Conservation (phyloP, 495 filamentous ascomycete genomes). For the Paragyromitra xinjiangensis region DNA sequence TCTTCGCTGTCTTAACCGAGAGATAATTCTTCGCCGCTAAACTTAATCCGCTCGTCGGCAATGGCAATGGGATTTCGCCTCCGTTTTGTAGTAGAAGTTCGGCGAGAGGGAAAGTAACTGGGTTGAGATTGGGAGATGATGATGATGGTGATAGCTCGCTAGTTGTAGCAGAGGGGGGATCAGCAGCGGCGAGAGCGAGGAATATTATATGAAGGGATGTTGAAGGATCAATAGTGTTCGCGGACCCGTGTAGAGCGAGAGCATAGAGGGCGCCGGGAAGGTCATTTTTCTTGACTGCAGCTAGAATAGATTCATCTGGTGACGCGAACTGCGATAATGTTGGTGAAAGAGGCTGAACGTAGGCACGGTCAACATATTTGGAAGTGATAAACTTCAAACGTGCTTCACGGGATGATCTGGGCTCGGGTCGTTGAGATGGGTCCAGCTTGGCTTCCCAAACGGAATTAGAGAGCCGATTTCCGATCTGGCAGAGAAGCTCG, state of each 20-base stretch:
- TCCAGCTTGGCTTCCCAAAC: conserved; percentile 92
- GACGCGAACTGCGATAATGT: conserved; percentile 79
- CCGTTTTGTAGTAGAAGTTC: conserved; percentile 95
- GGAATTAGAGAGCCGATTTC: conserved; percentile 95
- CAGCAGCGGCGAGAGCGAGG: conserved; percentile 91
- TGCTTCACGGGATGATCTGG: conserved; percentile 84
- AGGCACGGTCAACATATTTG: conserved; percentile 89
- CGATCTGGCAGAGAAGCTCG: conserved; percentile 89
- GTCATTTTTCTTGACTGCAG: conserved; percentile 92
- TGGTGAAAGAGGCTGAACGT: conserved; percentile 78
- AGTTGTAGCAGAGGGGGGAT: conserved; percentile 71
- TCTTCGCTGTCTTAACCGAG: conserved; percentile 75
- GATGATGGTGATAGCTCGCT: conserved; percentile 38
- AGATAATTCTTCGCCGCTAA: conserved; percentile 81
- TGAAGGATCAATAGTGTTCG: conserved; percentile 86
- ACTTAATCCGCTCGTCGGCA: conserved; percentile 80
- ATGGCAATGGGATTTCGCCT: conserved; percentile 77
- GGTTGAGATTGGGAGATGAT: conserved; percentile 49
- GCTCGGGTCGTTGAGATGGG: conserved; percentile 71
- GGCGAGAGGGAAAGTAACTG: conserved; percentile 77
- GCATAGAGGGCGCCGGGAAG: conserved; percentile 91
- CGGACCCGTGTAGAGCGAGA: conserved; percentile 84
- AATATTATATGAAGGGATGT: conserved; percentile 87
- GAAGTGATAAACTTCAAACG: conserved; percentile 90
- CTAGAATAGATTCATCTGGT: conserved; percentile 89